Evolutionary conservation across 495 filamentous ascomycete genomes (phyloP), one percentile per base, ranked within the genome.

Genomic region (Xylaria telfairii): DNA sequence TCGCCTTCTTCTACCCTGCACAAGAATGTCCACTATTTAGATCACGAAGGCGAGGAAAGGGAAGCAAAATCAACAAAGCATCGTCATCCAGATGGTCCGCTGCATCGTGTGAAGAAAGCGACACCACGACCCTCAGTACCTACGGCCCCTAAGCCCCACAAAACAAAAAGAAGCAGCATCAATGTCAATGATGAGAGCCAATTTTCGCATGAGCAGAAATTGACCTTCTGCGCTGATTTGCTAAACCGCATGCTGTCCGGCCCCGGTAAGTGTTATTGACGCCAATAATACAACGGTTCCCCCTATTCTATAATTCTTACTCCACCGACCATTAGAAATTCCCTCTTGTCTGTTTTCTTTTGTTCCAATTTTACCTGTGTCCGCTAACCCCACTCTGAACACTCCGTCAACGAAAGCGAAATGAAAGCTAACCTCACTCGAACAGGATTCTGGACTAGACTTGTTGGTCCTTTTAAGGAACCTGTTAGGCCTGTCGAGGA

Each of bases 371-470:
- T 44, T 32, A 17, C 12, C 9, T 8, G 9, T 26, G 30, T 51
- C 17, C 13, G 12, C 8, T 37, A 42, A 62, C 21, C 34, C 10
- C 26, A 51, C 28, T 4, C 28, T 3, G 30, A 28, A 39, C n/a
- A 53, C n/a, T 41, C 24, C 60, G 12, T 42, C 32, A 42, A 3
- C 9, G 44, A 46, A 56, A 49, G 19, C 59, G 67, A 28, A 72
- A 17, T 44, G 24, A 41, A 70, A 49, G 42, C 71, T 71, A 30
- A 32, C 65, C 28, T 32, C 19, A 65, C 41, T 17, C 56, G 7
- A 37, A 49, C 68, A 86, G 84, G 85, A 21, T 88, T 85, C 75
- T 88, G 86, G 86, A 88, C 86, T n/a, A 84, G 86, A 9, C 81
- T 87, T 3, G 85, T 88, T 9, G 83, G 84, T 0, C 83, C 83